Base-by-base conservation (phyloP, 1,139 yeast genomes). In the Protomyces pachydermus region DNA sequence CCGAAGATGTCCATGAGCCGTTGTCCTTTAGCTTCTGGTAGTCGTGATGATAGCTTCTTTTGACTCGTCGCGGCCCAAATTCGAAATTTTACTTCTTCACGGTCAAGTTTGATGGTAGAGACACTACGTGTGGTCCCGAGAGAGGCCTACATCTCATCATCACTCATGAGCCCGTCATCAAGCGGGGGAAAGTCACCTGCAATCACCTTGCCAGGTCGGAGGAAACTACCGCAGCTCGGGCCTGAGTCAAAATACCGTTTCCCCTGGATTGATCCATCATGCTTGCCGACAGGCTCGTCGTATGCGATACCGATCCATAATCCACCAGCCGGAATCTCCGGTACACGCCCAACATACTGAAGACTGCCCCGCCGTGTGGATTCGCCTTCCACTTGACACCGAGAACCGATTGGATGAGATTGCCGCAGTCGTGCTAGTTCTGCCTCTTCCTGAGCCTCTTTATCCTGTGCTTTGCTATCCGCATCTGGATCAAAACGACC, bases 231-330 rank as follows among this genome's bases (percentile, higher is more conserved):
- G 54, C 60, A 52, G 16, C 68, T 74, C 1, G 77, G 76, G 14
- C 70, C 70, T 51, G 89, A 81, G 1, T 78, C 74, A 69, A 91
- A 91, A 73, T 91, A 89, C 56, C 78, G 70, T 0, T 76, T 75
- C 0, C 89, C 95, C 35, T 83, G 78, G 0, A 91, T 83, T 1
- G 85, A 76, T 0, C 98, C 98, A 71, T 91, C 83, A 70, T 91
- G 90, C 74, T 86, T 88, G 0, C 97, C 98, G 0, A 71, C 72
- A 0, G 87, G 82, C 14, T 77, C 76, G 37, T 82, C 83, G 45
- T 90, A 78, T 70, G 86, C 90, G 2, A 91, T 79, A 0, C 97
- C 98, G 12, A 85, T 78, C 98, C 98, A 91, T 10, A 70, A 64
- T 3, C 72, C 71, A 32, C 67, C 64, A 3, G 66, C 61, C 6